phyloP scores from a whole-genome alignment of 257 asterid species.

The Gentiana macrophylla region DNA sequence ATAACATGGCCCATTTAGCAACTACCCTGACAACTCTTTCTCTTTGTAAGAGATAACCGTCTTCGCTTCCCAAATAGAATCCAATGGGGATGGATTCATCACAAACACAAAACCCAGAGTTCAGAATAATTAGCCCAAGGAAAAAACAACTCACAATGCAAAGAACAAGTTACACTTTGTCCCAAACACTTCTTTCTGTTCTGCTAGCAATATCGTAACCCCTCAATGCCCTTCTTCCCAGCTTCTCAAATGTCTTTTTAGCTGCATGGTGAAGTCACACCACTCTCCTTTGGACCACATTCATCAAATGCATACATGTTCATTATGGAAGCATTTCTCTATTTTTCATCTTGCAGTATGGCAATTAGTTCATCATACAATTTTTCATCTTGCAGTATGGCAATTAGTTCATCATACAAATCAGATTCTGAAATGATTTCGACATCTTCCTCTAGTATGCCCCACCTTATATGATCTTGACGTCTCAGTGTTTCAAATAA shows the following conservation, averaged over 20 bases:
- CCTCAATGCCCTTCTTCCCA: too few species aligned
- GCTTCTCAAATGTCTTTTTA: too few species aligned
- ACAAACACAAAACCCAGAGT: background rate
- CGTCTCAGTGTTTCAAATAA: conserved; percentile 6
- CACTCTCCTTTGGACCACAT: background rate
- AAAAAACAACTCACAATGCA: too few species aligned
- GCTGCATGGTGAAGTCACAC: background rate
- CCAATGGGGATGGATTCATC: background rate
- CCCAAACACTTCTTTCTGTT: conserved; percentile 1
- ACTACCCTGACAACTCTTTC: too few species aligned
- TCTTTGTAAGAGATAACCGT: too few species aligned
- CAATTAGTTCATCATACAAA: conserved; percentile 15
- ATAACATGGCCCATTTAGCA: too few species aligned
- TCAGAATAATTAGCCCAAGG: background rate
- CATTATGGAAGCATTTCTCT: background rate
- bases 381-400: conserved; percentile 9
- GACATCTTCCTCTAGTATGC: conserved; percentile 1
- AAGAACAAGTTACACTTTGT: background rate
- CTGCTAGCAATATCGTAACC: background rate
- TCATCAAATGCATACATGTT: background rate
- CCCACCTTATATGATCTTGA: conserved; percentile 6
- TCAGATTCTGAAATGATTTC: conserved; percentile 8
- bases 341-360: conserved; percentile 8
- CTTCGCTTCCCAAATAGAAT: background rate
- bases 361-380: conserved; percentile 15